phyloP scores from a whole-genome alignment of 2,329 filamentous ascomycete species.

The Xylariaceae sp. region DNA sequence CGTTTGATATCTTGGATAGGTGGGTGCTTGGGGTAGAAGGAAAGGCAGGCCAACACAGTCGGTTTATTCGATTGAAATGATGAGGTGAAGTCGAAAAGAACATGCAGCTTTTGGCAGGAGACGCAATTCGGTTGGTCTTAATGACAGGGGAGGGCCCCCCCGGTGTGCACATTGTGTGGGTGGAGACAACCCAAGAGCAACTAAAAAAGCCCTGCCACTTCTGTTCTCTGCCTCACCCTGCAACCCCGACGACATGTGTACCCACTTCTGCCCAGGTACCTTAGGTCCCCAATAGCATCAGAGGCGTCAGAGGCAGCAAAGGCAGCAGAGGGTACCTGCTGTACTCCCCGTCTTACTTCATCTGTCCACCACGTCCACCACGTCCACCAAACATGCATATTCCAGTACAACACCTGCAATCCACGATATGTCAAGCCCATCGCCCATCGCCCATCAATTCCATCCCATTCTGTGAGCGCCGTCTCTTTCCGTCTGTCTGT shows the following conservation, averaged over 20 bases:
- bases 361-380: conserved; percentile 11
- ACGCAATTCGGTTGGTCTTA: conserved; percentile 42
- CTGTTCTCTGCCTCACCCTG: conserved; percentile 16
- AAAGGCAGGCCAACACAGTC: conserved; percentile 7
- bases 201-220: conserved; percentile 21
- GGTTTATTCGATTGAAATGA: conserved; percentile 34
- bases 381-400: conserved; percentile 15
- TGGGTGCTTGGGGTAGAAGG: conserved; percentile 8
- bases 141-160: conserved; percentile 32
- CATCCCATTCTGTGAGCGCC: conserved; percentile 4
- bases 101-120: conserved; percentile 40
- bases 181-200: conserved; percentile 29
- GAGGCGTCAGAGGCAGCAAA: too few species aligned
- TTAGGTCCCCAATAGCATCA: neutral
- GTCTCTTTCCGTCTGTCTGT: neutral
- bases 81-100: conserved; percentile 45
- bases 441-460: conserved; percentile 12
- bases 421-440: conserved; percentile 12
- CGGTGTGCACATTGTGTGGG: conserved; percentile 24
- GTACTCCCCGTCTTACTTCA: conserved; percentile 4
- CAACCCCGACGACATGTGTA: conserved; percentile 21
- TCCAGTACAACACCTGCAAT: conserved; percentile 19
- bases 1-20: neutral
- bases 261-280: conserved; percentile 1
- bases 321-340: conserved; percentile 7